These are phyloP conservation scores for Yueomyces sinensis DNA, from an alignment of 805 yeast species.

Conservation along the genomic window DNA sequence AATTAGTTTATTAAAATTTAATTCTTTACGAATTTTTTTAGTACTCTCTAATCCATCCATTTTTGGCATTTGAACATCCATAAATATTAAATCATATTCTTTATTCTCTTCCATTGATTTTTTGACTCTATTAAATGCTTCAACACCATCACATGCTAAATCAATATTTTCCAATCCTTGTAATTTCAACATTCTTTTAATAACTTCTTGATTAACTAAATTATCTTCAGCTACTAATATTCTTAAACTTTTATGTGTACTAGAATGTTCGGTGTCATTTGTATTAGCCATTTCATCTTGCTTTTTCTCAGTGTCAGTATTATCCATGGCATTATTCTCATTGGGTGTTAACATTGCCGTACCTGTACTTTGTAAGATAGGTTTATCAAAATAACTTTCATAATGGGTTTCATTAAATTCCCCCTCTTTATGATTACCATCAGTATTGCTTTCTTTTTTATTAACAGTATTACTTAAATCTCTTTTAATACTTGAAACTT, in stretches of 20 bases:
- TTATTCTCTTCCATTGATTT: slow-evolving; percentile 29
- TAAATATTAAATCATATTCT: slow-evolving; percentile 75
- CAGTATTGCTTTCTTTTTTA: slow-evolving; percentile 53
- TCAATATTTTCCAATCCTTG: slow-evolving; percentile 81
- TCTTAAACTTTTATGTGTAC: slow-evolving; percentile 12
- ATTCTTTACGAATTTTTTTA: slow-evolving; percentile 50
- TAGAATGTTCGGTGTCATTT: neutral
- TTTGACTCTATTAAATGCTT: slow-evolving; percentile 61
- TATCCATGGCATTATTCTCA: slow-evolving; percentile 73
- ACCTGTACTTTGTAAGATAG: slow-evolving; percentile 25
- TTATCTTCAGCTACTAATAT: slow-evolving; percentile 92
- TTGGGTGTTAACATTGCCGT: slow-evolving; percentile 28
- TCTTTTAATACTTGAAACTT: slow-evolving; percentile 24
- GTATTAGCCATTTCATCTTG: too few relatives aligned
- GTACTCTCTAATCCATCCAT: slow-evolving; percentile 86
- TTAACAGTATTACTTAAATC: neutral
- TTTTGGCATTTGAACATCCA: slow-evolving; percentile 98
- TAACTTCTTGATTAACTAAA: slow-evolving; percentile 86
- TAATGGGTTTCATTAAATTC: slow-evolving; percentile 21
- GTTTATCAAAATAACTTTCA: slow-evolving; percentile 54
- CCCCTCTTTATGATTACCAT: slow-evolving; percentile 48
- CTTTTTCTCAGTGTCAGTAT: slow-evolving; percentile 71
- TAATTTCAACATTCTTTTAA: slow-evolving; percentile 70
- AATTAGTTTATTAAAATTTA: slow-evolving; percentile 57
- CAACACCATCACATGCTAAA: slow-evolving; percentile 82